Conservation (phyloP, 2,329 filamentous ascomycete species). For the Penicillium verrucosum region DNA sequence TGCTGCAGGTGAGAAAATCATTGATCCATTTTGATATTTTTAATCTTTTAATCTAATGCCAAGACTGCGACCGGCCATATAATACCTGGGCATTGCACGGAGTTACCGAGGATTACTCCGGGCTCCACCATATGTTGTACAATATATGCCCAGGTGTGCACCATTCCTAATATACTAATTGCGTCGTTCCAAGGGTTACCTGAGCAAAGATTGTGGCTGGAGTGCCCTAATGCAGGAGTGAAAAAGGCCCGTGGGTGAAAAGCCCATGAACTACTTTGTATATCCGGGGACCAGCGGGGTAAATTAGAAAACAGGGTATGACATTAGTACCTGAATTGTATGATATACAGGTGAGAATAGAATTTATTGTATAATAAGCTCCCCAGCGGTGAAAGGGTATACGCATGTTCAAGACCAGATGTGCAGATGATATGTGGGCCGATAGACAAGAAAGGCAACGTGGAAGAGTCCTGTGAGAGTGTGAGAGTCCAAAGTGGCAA, state of each 20-base stretch:
- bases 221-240: slow-evolving; percentile 1
- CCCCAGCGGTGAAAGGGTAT: background rate
- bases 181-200: background rate
- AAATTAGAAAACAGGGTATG: background rate
- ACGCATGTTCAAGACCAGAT: background rate
- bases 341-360: too few species aligned
- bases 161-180: background rate
- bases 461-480: background rate
- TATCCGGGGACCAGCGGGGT: background rate
- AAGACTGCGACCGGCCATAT: background rate
- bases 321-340: background rate
- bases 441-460: background rate
- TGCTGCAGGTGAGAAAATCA: background rate
- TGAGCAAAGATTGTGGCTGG: background rate
- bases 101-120: background rate
- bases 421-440: background rate
- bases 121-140: background rate
- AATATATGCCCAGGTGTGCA: too few species aligned
- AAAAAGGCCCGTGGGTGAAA: background rate
- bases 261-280: background rate
- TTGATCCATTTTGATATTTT: slow-evolving; percentile 4
- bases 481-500: background rate
- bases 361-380: too few species aligned
- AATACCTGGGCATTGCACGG: background rate
- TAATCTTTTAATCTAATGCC: slow-evolving; percentile 4